These are phyloP conservation scores for Panicum hallii DNA, from an alignment of 202 grass and related monocot genomes.

Conservation along the genomic window DNA sequence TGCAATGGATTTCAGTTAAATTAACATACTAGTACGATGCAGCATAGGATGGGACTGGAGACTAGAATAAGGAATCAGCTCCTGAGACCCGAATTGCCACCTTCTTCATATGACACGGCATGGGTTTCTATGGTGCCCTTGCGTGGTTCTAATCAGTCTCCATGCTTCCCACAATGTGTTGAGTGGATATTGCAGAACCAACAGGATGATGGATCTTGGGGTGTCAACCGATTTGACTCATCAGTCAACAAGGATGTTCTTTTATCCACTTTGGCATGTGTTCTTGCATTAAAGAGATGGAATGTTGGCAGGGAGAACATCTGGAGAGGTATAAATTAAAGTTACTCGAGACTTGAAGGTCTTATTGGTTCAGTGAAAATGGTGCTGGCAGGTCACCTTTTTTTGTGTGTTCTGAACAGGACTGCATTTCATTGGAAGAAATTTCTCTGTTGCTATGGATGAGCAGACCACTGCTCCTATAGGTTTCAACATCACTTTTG, in stretches of 20 bases:
- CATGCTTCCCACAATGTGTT: conserved; percentile 74
- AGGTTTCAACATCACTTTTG: conserved; percentile 78
- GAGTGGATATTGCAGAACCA: conserved; percentile 84
- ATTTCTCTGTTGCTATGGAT: conserved; percentile 63
- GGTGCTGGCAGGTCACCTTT: neutral
- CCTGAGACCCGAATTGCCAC: conserved; percentile 23
- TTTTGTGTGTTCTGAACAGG: conserved; percentile 32
- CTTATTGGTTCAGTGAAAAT: neutral
- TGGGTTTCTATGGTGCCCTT: conserved; percentile 92
- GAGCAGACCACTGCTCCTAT: conserved; percentile 57
- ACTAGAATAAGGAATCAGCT: conserved; percentile 68
- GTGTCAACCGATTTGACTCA: conserved; percentile 18
- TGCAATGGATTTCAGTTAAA: neutral
- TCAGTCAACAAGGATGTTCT: conserved; percentile 58
- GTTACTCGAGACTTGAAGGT: neutral
- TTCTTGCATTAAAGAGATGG: conserved; percentile 81
- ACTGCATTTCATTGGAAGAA: conserved; percentile 63
- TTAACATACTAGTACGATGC: conserved; percentile 7
- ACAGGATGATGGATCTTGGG: conserved; percentile 77
- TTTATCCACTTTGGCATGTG: conserved; percentile 76
- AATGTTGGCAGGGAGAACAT: conserved; percentile 65
- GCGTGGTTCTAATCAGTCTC: conserved; percentile 40
- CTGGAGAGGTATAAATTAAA: conserved; percentile 55
- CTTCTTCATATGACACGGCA: conserved; percentile 77
- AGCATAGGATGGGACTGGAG: conserved; percentile 40